Evolutionary conservation across 2,329 filamentous ascomycete genomes (phyloP).

Genomic region (Xylaria hypoxylon): DNA sequence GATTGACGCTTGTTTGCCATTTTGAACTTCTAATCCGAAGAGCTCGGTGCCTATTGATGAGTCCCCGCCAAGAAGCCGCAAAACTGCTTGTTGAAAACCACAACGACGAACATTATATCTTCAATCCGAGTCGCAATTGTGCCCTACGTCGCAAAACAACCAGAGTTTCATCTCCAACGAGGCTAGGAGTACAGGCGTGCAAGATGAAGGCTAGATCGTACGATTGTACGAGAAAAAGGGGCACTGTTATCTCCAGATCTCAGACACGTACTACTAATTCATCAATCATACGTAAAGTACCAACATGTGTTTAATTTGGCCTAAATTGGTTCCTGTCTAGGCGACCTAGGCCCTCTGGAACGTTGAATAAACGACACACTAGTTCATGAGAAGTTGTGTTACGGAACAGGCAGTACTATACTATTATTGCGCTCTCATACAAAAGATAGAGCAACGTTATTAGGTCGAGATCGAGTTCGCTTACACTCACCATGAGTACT

Average conservation of each 20-base stretch:
- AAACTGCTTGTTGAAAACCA: conserved; percentile 3
- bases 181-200: conserved; percentile 8
- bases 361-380: not conserved
- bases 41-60: conserved; percentile 1
- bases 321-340: not conserved
- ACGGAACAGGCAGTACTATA: no score
- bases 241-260: conserved; percentile 1
- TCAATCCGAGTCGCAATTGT: conserved; percentile 4
- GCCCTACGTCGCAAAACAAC: conserved; percentile 1
- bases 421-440: no score
- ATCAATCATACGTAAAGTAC: conserved; percentile 6
- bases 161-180: conserved; percentile 1
- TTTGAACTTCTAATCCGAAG: conserved; percentile 3
- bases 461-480: no score
- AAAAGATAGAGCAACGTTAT: no score
- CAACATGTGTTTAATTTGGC: conserved; percentile 1
- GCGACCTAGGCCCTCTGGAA: not conserved
- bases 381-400: conserved; percentile 3
- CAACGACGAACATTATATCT: conserved; percentile 2
- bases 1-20: conserved; percentile 2
- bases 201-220: not conserved
- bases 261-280: conserved; percentile 10
- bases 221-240: conserved; percentile 5
- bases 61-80: conserved; percentile 3
- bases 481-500: no score